These are phyloP conservation scores for Tetragonia tetragonoides DNA, from an alignment of 148 eudicot species.

Conservation along the genomic window DNA sequence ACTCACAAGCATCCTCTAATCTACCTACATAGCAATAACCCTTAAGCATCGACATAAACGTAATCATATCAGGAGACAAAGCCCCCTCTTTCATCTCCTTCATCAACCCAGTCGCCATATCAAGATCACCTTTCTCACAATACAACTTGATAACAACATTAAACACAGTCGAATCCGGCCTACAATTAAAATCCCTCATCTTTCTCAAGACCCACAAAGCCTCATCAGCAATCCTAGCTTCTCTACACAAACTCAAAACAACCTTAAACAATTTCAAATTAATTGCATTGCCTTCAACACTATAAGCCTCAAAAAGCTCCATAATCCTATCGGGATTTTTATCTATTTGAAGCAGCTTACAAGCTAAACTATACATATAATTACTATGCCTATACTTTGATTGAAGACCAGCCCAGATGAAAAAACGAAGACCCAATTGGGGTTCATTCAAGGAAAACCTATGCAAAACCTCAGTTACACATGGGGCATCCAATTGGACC, in stretches of 20 bases:
- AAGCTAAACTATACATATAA: slow-evolving; percentile 56
- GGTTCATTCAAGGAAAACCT: slow-evolving; percentile 43
- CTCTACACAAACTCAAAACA: slow-evolving; percentile 65
- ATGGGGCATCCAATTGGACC: slow-evolving; percentile 42
- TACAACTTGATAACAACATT: slow-evolving; percentile 67
- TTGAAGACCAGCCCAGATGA: slow-evolving; percentile 76
- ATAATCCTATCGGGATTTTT: slow-evolving; percentile 37
- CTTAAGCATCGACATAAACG: slow-evolving; percentile 64
- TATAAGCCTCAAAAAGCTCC: slow-evolving; percentile 54
- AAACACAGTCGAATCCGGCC: slow-evolving; percentile 63
- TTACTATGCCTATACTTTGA: slow-evolving; percentile 51
- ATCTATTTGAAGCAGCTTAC: slow-evolving; percentile 46
- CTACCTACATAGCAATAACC: slow-evolving; percentile 54
- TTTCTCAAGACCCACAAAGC: slow-evolving; percentile 75
- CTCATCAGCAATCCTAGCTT: slow-evolving; percentile 55
- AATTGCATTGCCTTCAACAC: slow-evolving; percentile 43
- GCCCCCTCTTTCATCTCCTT: slow-evolving; percentile 49
- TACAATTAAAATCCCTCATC: slow-evolving; percentile 59
- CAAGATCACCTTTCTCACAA: slow-evolving; percentile 51
- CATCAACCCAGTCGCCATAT: slow-evolving; percentile 43
- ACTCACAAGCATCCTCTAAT: slow-evolving; percentile 62
- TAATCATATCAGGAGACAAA: slow-evolving; percentile 65
- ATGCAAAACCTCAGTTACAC: slow-evolving; percentile 50
- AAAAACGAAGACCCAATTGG: slow-evolving; percentile 70
- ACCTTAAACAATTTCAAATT: slow-evolving; percentile 57